Percentiles rank a stretch among this genome's conserved stretches.
Evolutionary conservation across 495 filamentous ascomycete species (phyloP).

Genomic region (Aspergillus indologenus): DNA sequence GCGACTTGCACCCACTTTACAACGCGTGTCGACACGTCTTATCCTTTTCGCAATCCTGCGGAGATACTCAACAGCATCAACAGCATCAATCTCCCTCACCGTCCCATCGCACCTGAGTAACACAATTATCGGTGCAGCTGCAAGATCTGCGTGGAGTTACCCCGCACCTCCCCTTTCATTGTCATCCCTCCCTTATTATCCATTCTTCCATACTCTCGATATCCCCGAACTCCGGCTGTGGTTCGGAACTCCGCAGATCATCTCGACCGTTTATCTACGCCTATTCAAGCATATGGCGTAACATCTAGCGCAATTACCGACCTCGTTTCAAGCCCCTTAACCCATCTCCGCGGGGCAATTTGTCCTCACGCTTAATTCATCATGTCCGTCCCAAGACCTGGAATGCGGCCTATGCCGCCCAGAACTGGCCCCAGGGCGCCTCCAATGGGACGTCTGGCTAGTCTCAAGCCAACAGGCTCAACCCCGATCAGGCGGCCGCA

Average conservation of each 20-base stretch:
- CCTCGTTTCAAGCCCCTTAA: too few relatives aligned
- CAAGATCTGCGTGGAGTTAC: background rate
- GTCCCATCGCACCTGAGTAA: background rate
- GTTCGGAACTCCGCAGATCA: background rate
- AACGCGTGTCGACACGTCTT: background rate
- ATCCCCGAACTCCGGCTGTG: background rate
- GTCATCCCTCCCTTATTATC: background rate
- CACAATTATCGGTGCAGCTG: background rate
- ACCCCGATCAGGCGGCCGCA: constrained; percentile 41
- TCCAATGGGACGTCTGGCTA: constrained; percentile 38
- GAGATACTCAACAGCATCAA: background rate
- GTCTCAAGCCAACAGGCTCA: constrained; percentile 33
- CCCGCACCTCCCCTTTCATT: background rate
- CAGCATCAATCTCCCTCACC: too few relatives aligned
- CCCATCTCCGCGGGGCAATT: too few relatives aligned
- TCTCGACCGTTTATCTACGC: background rate
- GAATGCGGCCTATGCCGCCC: constrained; percentile 35
- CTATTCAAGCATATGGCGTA: background rate
- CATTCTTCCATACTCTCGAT: background rate
- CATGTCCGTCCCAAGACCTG: constrained; percentile 33
- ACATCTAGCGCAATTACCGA: background rate
- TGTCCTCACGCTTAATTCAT: background rate
- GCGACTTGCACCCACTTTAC: background rate
- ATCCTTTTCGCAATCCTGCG: background rate
- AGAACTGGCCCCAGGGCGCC: constrained; percentile 31